Evolutionary conservation across 1,284 basidiomycete species (phyloP).

Genomic region (Entoloma clypeatum): DNA sequence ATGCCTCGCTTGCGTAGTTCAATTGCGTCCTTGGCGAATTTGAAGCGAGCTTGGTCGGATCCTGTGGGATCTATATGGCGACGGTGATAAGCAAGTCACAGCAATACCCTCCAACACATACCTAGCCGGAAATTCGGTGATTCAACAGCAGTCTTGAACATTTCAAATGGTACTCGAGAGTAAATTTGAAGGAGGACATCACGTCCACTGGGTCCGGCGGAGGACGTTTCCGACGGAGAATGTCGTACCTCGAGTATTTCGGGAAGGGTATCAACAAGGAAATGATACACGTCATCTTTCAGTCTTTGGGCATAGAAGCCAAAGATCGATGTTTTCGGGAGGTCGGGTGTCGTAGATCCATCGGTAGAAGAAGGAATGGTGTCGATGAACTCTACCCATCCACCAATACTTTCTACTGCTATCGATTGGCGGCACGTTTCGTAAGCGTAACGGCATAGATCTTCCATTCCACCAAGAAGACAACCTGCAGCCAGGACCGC

Average conservation of each 20-base stretch:
- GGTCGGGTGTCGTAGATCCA: conserved; percentile 48
- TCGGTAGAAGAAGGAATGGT: conserved; percentile 50
- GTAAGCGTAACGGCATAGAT: conserved; percentile 77
- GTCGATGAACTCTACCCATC: conserved; percentile 77
- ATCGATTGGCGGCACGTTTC: conserved; percentile 72
- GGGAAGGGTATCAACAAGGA: conserved; percentile 71
- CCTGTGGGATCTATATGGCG: conserved; percentile 39
- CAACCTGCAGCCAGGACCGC: conserved; percentile 79
- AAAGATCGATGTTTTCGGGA: conserved; percentile 57
- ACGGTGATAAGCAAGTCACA: conserved; percentile 13
- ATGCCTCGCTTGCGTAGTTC: conserved; percentile 71
- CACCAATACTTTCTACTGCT: conserved; percentile 63
- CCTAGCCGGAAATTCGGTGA: conserved; percentile 75
- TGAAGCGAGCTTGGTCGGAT: conserved; percentile 81
- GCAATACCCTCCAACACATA: conserved; percentile 31
- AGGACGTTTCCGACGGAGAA: conserved; percentile 31
- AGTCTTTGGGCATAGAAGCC: conserved; percentile 67
- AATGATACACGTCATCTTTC: conserved; percentile 70
- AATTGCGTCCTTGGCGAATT: conserved; percentile 85
- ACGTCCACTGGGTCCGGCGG: conserved; percentile 44
- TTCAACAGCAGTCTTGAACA: conserved; percentile 77
- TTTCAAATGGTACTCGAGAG: conserved; percentile 74
- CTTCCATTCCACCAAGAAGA: conserved; percentile 81
- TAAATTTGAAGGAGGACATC: conserved; percentile 69
- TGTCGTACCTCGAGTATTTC: conserved; percentile 51